Evolutionary conservation across 2,329 filamentous ascomycete genomes (phyloP), one percentile per base, ranked within the genome.

Genomic region (Alternaria burnsii): DNA sequence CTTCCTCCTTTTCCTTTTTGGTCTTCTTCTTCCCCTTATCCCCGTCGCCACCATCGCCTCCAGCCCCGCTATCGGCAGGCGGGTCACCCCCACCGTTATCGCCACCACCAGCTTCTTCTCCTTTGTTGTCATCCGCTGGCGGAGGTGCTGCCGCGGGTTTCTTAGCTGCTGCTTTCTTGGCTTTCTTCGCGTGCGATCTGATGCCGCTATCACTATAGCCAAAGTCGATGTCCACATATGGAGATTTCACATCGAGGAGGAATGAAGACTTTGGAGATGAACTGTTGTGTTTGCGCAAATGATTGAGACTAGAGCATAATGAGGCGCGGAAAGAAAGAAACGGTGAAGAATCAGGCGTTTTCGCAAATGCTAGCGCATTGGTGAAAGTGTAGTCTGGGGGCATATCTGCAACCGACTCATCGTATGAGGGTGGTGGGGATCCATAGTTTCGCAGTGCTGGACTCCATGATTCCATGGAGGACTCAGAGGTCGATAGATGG

Each of bases 221-320:
- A 59, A 91, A 86, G 71, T 91, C 88, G 52, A 91, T 79, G 30
- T 80, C 77, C 20, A 79, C 71, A 67, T 74, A 71, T 22, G 70
- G 55, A 40, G 69, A 72, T 67, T 77, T 76, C 56, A 75, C 70
- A 62, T 76, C 70, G 18, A 76, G 24, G 48, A 70, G 72, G 36
- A 76, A 59, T 16, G 71, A 76, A 53, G 74, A 72, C 43, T 42
- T 51, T 41, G 71, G 71, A 32, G 71, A 73, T 11, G 70, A 73
- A 61, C 71, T 62, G 61, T 71, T 67, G 57, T 70, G 75, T 48
- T 71, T 58, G 36, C 73, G 70, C 57, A 74, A 58, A 59, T 71
- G 73, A 52, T 72, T 71, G 14, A 70, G 69, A 54, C 69, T 62
- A 41, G 73, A 73, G 55, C 68, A 74, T 28, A 75, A 47, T 20